Evolutionary conservation across 1,284 basidiomycete genomes (phyloP), one percentile per base, ranked within the genome.

Genomic region (Takashimella tepidaria): DNA sequence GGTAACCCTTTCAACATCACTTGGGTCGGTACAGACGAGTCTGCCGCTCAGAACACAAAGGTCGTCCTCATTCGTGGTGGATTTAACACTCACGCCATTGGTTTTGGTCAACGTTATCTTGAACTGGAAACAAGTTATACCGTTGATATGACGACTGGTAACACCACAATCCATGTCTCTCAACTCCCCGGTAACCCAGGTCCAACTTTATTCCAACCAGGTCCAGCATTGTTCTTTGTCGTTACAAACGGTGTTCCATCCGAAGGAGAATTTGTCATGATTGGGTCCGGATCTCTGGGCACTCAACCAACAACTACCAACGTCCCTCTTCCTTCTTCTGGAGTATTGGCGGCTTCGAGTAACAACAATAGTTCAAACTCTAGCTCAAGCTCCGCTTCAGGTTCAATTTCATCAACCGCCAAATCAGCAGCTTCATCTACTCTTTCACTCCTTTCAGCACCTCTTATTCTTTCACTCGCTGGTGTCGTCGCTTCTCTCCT

Each of bases 51-150:
- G 54, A 37, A 23, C 41, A 86, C 85, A 63, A 88, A 92, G 41
- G 87, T 84, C 20, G 83, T 85, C 53, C 76, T 98, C 61, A 80
- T 89, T 57, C 87, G 95, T 55, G 82, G 85, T 25, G 95, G 93
- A 13, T 98, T 93, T 81, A 91, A 91, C 19, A 97, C 92, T 0
- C 93, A 97, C 74, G 92, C 85, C 23, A 89, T 97, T 84, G 93
- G 61, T 5, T 73, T 75, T 56, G 72, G 73, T 47, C 73, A 75
- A 60, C 62, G 72, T 45, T 66, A 69, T 55, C 59, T 92, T 58
- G 88, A 75, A 63, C 91, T 92, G 53, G 86, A 68, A 26, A 89
- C 74, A 83, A 82, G 78, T 84, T 96, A 86, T 78, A 87, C 84
- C 1, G 86, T 92, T 61, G 84, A 90, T 72, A 76, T 73, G 49